Evolutionary conservation across 257 asterid species (phyloP), one percentile per base, ranked within the genome.

Genomic region (Hygrophila difformis): DNA sequence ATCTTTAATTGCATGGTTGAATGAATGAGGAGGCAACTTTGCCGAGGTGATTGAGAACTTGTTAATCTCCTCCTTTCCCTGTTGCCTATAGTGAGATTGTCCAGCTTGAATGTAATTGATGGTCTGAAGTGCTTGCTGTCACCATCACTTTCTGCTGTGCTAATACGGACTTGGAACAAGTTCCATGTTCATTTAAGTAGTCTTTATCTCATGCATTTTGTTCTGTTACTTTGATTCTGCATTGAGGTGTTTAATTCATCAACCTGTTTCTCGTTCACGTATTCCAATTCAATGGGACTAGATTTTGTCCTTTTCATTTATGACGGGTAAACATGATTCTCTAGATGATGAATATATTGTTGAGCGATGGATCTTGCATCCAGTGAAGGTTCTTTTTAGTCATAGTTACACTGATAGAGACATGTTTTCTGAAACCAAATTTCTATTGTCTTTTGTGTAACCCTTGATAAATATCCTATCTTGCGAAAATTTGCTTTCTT

Each of bases 11-110:
- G 23, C 10, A 5, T 5, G 1, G 2, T 5, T 11, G n/a, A 13
- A 16, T 5, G 31, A 15, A 18, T 23, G 23, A 35, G 15, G 22
- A 22, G 78, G 86, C 82, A 71, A 64, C 84, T 73, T 82, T 79
- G 91, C 91, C 70, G 79, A 73, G 94, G 78, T 51, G 51, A 69
- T 72, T 48, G 42, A 39, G 46, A 41, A 37, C 12, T 60, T 49
- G 44, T 64, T 52, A 48, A 48, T 76, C 70, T 28, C 94, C 94
- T 72, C 81, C 61, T 83, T 77, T 83, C 85, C 85, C 75, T 75
- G 88, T 67, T 78, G 80, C 93, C 85, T 28, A 78, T 18, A 72
- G 13, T 59, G 26, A 2, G 2, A 26, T 14, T 59, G 55, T 72
- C 67, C 46, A 16, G 49, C 46, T 48, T 17, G 42, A 3, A 26